These are phyloP conservation scores for Penicillium rolfsii DNA, from an alignment of 2,329 filamentous ascomycete species.

Conservation along the genomic window DNA sequence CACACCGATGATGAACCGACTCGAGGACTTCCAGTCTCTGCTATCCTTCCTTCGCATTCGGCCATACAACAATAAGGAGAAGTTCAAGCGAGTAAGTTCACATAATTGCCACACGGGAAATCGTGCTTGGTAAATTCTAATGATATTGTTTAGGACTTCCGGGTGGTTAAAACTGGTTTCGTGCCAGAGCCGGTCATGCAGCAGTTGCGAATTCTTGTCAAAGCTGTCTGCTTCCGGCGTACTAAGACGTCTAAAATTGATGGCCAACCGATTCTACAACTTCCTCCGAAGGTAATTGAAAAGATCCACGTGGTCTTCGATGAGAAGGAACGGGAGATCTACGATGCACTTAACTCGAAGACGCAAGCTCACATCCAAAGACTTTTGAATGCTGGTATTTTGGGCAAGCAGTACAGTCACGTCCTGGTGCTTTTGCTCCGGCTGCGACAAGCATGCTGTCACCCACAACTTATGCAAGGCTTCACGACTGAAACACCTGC, in stretches of 20 bases:
- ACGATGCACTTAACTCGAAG: conserved; percentile 66
- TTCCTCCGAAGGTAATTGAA: conserved; percentile 68
- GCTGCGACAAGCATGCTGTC: conserved; percentile 79
- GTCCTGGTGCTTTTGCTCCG: conserved; percentile 79
- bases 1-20: conserved; percentile 86
- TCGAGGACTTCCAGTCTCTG: conserved; percentile 76
- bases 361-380: conserved; percentile 75
- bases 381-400: conserved; percentile 69
- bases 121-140: not conserved
- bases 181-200: conserved; percentile 62
- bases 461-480: conserved; percentile 72
- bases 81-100: conserved; percentile 60
- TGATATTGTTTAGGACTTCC: conserved; percentile 50
- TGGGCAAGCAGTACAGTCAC: conserved; percentile 75
- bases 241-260: conserved; percentile 80
- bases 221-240: conserved; percentile 78
- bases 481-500: conserved; percentile 58
- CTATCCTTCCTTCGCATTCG: conserved; percentile 75
- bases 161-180: conserved; percentile 53
- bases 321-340: conserved; percentile 67
- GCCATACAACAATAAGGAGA: conserved; percentile 68
- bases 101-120: not conserved
- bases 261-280: conserved; percentile 72
- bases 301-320: conserved; percentile 67
- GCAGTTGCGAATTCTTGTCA: conserved; percentile 73